Evolutionary conservation across 2,329 filamentous ascomycete genomes (phyloP), one percentile per base, ranked within the genome.

Genomic region (Nigrograna mackinnonii): DNA sequence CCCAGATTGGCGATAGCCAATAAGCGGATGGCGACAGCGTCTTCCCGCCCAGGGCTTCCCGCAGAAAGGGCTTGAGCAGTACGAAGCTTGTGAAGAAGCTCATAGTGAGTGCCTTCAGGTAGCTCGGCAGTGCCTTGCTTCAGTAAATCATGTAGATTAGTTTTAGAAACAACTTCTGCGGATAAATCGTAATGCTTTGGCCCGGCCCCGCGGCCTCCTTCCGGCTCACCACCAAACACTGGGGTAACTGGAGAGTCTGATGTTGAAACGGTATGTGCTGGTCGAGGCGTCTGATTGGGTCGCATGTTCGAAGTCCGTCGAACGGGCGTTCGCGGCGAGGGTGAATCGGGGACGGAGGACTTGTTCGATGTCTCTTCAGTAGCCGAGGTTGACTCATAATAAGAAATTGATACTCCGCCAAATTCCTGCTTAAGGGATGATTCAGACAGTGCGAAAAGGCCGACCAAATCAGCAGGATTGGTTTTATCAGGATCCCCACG

Each of bases 1-100:
- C 91, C 89, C 49, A 99, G 70, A 58, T 97, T 99, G 18, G 89
- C 87, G 46, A 97, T 85, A 12, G 92, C 91, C 31, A 99, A 77
- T 26, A 97, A 76, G 22, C 92, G 87, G 39, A 92, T 83, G 24
- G 87, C 84, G 36, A 99, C 77, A 13, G 92, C 84, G 55, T 87
- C 80, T 61, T 90, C 87, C 33, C 91, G 83, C 17, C 81, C 80
- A 44, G 84, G 78, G 11, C 77, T 65, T 1, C 87, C 85, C 1
- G 77, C 79, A 22, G 82, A 76, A 43, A 99, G 76, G 12, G 89
- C 89, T 66, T 91, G 87, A n/a, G 91, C 89, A 43, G 87, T 82
- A 44, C 94, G 85, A 17, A 96, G 71, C 41, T 89, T 86, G 54
- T 92, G 86, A 32, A 99, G 82, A 24, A 92, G 77, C 52, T 97